Base-by-base conservation (phyloP, 176 grass and related monocot genomes). In the Oryza brachyantha region DNA sequence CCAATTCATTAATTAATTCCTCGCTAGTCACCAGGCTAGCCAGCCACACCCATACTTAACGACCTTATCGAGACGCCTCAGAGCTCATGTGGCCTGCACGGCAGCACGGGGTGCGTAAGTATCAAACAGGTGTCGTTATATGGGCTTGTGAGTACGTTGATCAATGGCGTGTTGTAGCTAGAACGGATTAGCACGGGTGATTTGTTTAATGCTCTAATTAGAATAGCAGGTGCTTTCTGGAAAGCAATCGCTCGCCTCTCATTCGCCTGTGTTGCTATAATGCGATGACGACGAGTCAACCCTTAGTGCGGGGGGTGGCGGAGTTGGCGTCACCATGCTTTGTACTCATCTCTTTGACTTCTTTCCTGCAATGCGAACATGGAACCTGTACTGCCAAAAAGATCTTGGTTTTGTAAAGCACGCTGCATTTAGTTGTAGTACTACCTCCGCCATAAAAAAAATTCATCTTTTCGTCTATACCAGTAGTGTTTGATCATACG, bases 241-340 rank as follows among this genome's bases (percentile, higher is more conserved):
- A 78, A 78, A 36, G 27, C 21, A 70, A 79, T 62, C 9, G 35
- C 10, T 62, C 9, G 35, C 10, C 14, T 36, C 62, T 24, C 28
- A 73, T 64, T 70, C 34, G 57, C 45, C 2, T 64, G 54, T 72
- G 70, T 72, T 12, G 69, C 16, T 50, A 50, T 62, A 9, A 3
- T 78, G 45, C 39, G 27, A 24, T 14, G 67, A 38, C 48, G 31
- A 10, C 48, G 31, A 10, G 80, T 89, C 82, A 89, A 80, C 58
- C 65, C 5, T n/a, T 66, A 84, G 57, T 76, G 86, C 57, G 39
- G 24, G 75, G 81, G 70, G 64, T 8, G 64, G 86, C 86, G 16
- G 43, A 68, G 14, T 65, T 72, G 64, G 55, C 77, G 55, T 81
- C 81, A 66, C 21, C n/a, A 17, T 19, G 50, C 24, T 69, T 69